These are phyloP conservation scores for Hypoxylon crocopeplum DNA, from an alignment of 495 filamentous ascomycete species.

Conservation along the genomic window DNA sequence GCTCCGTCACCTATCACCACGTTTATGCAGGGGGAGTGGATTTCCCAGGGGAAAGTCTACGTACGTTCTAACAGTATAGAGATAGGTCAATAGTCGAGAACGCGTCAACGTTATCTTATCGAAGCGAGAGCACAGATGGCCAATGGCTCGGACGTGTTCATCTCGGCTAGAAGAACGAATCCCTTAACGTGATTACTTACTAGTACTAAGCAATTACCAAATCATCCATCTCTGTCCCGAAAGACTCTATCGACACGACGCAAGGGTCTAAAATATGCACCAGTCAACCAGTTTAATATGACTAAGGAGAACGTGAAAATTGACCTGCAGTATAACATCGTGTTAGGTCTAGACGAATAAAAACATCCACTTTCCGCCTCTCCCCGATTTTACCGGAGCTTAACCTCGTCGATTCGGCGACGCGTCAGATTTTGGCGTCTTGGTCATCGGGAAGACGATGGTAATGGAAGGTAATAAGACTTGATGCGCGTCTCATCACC, in stretches of 20 bases:
- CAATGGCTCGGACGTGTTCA: neutral
- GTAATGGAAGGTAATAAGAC: conserved; percentile 17
- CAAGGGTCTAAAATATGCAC: conserved; percentile 5
- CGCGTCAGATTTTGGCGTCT: conserved; percentile 31
- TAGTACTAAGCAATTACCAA: too few species aligned
- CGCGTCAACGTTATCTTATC: conserved; percentile 8
- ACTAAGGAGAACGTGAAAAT: too few species aligned
- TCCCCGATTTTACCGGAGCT: conserved; percentile 15
- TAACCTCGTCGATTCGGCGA: conserved; percentile 2
- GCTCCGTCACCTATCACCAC: conserved; percentile 25
- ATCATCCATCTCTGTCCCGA: neutral
- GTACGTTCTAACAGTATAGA: conserved; percentile 4
- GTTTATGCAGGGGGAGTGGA: conserved; percentile 23
- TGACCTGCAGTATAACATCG: too few species aligned
- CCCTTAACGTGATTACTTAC: too few species aligned
- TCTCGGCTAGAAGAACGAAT: conserved; percentile 7
- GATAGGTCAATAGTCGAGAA: conserved; percentile 9
- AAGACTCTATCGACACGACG: conserved; percentile 7
- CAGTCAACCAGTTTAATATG: conserved; percentile 1
- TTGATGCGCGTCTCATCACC: conserved; percentile 4
- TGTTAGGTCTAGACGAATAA: neutral
- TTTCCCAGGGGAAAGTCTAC: neutral
- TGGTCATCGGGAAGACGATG: conserved; percentile 4
- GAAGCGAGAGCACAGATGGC: neutral
- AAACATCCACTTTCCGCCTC: conserved; percentile 22